Percentiles rank a stretch among this genome's conserved stretches.
Evolutionary conservation across 805 yeast species (phyloP).

Genomic region (Yarrowia alimentaria): DNA sequence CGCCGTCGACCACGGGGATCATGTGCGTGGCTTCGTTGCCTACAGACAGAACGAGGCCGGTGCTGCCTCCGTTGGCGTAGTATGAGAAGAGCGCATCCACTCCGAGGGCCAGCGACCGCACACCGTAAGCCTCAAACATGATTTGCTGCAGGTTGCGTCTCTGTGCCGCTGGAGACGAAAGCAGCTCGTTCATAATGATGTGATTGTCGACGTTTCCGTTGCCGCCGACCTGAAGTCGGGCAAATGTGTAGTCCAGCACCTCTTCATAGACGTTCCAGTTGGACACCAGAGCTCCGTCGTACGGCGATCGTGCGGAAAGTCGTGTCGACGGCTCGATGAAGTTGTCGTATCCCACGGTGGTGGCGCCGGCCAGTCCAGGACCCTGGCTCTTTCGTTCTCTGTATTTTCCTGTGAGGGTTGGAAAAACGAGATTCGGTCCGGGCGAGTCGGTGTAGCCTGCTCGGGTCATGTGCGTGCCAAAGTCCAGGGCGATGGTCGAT

Average conservation of each 20-base stretch:
- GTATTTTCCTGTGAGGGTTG: slow-evolving; percentile 66
- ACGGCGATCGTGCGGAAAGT: slow-evolving; percentile 72
- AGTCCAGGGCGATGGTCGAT: slow-evolving; percentile 82
- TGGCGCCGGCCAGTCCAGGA: slow-evolving; percentile 46
- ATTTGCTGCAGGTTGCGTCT: slow-evolving; percentile 75
- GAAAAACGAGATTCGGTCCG: slow-evolving; percentile 59
- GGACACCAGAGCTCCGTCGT: slow-evolving; percentile 79
- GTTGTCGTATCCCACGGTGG: slow-evolving; percentile 81
- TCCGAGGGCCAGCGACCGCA: slow-evolving; percentile 74
- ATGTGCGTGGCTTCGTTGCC: slow-evolving; percentile 82
- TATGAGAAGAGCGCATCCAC: slow-evolving; percentile 79
- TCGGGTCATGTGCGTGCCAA: slow-evolving; percentile 60
- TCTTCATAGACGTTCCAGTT: slow-evolving; percentile 91
- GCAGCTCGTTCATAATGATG: slow-evolving; percentile 71
- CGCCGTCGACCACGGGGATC: slow-evolving; percentile 75
- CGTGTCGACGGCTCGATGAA: slow-evolving; percentile 66
- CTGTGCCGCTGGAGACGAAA: slow-evolving; percentile 69
- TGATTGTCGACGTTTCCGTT: slow-evolving; percentile 68
- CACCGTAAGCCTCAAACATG: slow-evolving; percentile 77
- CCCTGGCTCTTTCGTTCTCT: slow-evolving; percentile 69
- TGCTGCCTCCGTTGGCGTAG: slow-evolving; percentile 50
- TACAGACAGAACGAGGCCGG: slow-evolving; percentile 75
- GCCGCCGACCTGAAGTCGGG: slow-evolving; percentile 66
- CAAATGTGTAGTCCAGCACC: slow-evolving; percentile 78
- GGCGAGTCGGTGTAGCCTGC: slow-evolving; percentile 40